phyloP scores from a whole-genome alignment of 805 yeast species.

The Sugiyamaella mastotermitis region DNA sequence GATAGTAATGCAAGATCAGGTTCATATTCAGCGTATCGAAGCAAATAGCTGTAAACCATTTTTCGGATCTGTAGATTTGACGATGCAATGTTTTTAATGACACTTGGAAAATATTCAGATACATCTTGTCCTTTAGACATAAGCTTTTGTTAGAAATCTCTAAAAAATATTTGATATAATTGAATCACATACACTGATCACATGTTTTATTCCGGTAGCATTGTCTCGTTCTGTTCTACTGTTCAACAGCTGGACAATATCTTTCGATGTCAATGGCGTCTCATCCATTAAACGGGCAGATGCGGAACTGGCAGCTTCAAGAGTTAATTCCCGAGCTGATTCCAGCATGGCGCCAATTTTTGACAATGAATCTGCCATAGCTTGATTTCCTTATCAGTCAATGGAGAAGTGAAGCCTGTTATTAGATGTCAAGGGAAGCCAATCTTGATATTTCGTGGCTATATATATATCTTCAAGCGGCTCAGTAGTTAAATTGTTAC shows the following conservation, averaged over 20 bases:
- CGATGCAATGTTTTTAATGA: slow-evolving; percentile 80
- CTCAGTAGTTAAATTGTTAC: too few relatives aligned
- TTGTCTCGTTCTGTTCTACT: slow-evolving; percentile 65
- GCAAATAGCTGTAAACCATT: slow-evolving; percentile 69
- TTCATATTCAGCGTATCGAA: slow-evolving; percentile 71
- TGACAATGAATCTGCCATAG: slow-evolving; percentile 53
- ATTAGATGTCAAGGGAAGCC: too few relatives aligned
- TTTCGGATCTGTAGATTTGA: slow-evolving; percentile 57
- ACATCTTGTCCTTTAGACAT: slow-evolving; percentile 36
- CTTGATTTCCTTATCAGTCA: slow-evolving; percentile 1
- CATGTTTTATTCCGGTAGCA: slow-evolving; percentile 52
- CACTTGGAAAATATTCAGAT: slow-evolving; percentile 65
- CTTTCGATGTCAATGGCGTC: slow-evolving; percentile 53
- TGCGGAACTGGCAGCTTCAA: slow-evolving; percentile 80
- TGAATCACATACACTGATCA: slow-evolving; percentile 27
- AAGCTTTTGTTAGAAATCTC: slow-evolving; percentile 13
- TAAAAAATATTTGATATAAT: neutral
- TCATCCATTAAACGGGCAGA: slow-evolving; percentile 60
- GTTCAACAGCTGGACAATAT: slow-evolving; percentile 58
- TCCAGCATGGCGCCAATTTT: slow-evolving; percentile 67
- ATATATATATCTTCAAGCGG: too few relatives aligned
- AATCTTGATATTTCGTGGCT: too few relatives aligned
- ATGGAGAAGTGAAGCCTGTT: neutral
- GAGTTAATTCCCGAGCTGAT: slow-evolving; percentile 70
- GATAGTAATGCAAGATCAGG: slow-evolving; percentile 88